These are phyloP conservation scores for Epichloe bromicola DNA, from an alignment of 2,329 filamentous ascomycete species.

Conservation along the genomic window DNA sequence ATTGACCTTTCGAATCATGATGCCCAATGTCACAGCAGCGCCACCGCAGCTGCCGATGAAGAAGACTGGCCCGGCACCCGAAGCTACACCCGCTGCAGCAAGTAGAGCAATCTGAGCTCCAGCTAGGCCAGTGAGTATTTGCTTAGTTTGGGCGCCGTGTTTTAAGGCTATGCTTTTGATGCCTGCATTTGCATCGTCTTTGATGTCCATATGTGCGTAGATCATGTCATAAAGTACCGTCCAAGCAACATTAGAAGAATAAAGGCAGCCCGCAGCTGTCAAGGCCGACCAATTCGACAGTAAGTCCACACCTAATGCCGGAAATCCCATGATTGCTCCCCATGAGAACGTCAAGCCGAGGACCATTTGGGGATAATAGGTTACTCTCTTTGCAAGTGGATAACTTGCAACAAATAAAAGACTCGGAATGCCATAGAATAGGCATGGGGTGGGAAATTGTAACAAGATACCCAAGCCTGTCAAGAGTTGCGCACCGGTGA, in stretches of 20 bases:
- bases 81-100: slow-evolving; percentile 52
- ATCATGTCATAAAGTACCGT: slow-evolving; percentile 87
- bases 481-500: slow-evolving; percentile 61
- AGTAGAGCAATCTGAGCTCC: slow-evolving; percentile 56
- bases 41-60: slow-evolving; percentile 56
- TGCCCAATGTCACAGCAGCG: slow-evolving; percentile 43
- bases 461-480: slow-evolving; percentile 61
- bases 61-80: slow-evolving; percentile 56
- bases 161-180: slow-evolving; percentile 81
- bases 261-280: slow-evolving; percentile 54
- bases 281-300: slow-evolving; percentile 49
- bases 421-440: slow-evolving; percentile 67
- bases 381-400: slow-evolving; percentile 73
- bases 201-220: slow-evolving; percentile 85
- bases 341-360: slow-evolving; percentile 78
- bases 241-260: slow-evolving; percentile 72
- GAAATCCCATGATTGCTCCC: slow-evolving; percentile 81
- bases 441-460: slow-evolving; percentile 60
- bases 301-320: slow-evolving; percentile 68
- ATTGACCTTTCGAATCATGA: slow-evolving; percentile 57
- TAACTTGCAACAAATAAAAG: slow-evolving; percentile 63
- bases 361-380: slow-evolving; percentile 75
- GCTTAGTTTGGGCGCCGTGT: slow-evolving; percentile 65
- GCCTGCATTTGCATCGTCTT: slow-evolving; percentile 71
- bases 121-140: slow-evolving; percentile 58